Conservation (phyloP, 345 rosid genomes). For the Ricinus communis region DNA sequence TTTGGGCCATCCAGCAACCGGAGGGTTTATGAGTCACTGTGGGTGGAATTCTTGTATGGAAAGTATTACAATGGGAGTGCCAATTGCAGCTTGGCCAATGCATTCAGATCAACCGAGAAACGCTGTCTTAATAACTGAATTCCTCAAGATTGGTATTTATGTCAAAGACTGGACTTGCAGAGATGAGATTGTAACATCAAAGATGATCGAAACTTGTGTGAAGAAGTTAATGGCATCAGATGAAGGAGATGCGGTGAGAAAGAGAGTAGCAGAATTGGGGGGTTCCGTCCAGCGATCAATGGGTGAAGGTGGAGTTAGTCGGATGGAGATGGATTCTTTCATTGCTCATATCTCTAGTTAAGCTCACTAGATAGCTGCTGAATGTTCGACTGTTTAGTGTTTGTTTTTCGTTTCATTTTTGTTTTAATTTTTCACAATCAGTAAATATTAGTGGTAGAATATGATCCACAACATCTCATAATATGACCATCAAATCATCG, state of each 20-base stretch:
- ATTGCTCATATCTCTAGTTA: conserved; percentile 41
- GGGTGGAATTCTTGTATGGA: conserved; percentile 80
- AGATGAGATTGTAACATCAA: conserved; percentile 24
- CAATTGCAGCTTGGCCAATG: conserved; percentile 62
- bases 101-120: conserved; percentile 67
- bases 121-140: conserved; percentile 32
- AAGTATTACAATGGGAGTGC: conserved; percentile 63
- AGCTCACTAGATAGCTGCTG: no score
- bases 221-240: conserved; percentile 44
- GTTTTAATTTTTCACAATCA: no score
- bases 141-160: conserved; percentile 42
- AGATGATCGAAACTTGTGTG: conserved; percentile 29
- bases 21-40: conserved; percentile 64
- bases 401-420: no score
- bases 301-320: conserved; percentile 41
- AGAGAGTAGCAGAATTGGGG: conserved; percentile 41
- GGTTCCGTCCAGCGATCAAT: conserved; percentile 21
- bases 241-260: conserved; percentile 53
- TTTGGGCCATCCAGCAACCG: conserved; percentile 41
- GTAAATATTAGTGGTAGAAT: no score
- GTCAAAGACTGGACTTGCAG: conserved; percentile 34
- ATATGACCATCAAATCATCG: no score
- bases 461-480: no score
- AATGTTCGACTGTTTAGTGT: no score
- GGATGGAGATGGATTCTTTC: conserved; percentile 48